Base-by-base conservation (phyloP, 345 rosid species). In the Salix purpurea region DNA sequence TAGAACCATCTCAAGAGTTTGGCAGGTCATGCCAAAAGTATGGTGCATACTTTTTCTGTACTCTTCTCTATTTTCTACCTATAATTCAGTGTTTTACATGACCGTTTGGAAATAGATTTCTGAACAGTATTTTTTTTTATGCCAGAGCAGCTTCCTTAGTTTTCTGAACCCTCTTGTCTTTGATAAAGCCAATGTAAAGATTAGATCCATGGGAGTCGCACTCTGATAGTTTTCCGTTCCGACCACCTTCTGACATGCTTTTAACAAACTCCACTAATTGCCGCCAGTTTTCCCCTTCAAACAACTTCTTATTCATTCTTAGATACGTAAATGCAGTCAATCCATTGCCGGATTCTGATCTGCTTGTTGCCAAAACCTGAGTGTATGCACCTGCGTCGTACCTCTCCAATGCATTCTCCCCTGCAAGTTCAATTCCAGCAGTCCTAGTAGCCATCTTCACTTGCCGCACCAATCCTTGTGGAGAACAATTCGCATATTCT, bases 331-430 rank as follows among this genome's bases (percentile, higher is more conserved):
- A 93, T 72, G 97, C 97, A 67, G 87, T 84, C 82, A 93, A 81
- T 76, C 94, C 91, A 16, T 86, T 90, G 79, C 94, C 97, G 52
- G 92, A 83, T 58, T 86, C 92, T 50, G 94, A 86, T 80, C 90
- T 86, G 76, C 93, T 91, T 37, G 97, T 93, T 73, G 85, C 86
- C 69, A 93, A 77, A 79, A 93, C 91, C 82, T 93, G 98, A 65
- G 86, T 85, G 70, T 80, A 95, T 37, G 89, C 91, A 72, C 90
- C 83, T 0, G 88, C 84, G 81, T 96, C 99, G 50, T 90, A 93
- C 83, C 98, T 87, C 82, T 96, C 97, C 15, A 93, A 77, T 52
- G 98, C 99, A 67, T 96, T 93, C 81, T 93, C 99, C 54, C 98
- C 96, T 6, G 99, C 99, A 46, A 93, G 91, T 40, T 89, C 90